phyloP scores from a whole-genome alignment of 164 flowering plant genomes.

The Magnolia kwangsiensis region DNA sequence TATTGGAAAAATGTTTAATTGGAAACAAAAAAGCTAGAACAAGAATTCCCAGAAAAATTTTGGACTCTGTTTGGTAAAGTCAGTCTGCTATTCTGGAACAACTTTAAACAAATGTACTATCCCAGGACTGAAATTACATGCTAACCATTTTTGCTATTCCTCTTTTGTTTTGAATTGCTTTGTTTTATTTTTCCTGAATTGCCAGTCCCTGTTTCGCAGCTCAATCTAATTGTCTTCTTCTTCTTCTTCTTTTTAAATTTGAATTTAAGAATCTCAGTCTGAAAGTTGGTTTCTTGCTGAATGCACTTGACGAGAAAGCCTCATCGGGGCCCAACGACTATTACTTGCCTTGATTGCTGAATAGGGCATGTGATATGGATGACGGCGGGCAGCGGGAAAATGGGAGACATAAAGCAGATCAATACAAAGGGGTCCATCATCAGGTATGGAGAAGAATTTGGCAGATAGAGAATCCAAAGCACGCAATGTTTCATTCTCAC shows the following conservation, averaged over 20 bases:
- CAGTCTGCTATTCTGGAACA: too few relatives aligned
- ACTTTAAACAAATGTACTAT: too few relatives aligned
- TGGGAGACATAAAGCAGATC: slow-evolving; percentile 75
- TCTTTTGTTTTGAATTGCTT: neutral
- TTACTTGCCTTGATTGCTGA: neutral
- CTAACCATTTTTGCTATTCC: neutral
- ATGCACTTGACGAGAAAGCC: neutral
- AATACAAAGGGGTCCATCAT: slow-evolving; percentile 33
- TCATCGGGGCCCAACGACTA: too few relatives aligned
- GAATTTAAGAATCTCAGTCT: neutral
- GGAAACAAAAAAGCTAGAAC: too few relatives aligned
- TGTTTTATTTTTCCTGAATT: neutral
- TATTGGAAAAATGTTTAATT: too few relatives aligned
- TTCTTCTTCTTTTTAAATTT: neutral
- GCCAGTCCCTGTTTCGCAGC: neutral
- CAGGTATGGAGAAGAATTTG: slow-evolving; percentile 6
- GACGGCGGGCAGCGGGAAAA: slow-evolving; percentile 85
- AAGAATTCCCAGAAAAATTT: too few relatives aligned
- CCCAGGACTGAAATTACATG: too few relatives aligned
- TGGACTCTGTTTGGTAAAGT: too few relatives aligned
- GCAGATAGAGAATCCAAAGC: neutral
- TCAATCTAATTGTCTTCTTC: neutral
- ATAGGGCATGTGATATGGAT: slow-evolving; percentile 47
- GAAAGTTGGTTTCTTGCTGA: neutral
- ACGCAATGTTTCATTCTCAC: too few relatives aligned